Evolutionary conservation across 2,329 filamentous ascomycete genomes (phyloP), one percentile per base, ranked within the genome.

Genomic region (Aspergillus novoparasiticus): DNA sequence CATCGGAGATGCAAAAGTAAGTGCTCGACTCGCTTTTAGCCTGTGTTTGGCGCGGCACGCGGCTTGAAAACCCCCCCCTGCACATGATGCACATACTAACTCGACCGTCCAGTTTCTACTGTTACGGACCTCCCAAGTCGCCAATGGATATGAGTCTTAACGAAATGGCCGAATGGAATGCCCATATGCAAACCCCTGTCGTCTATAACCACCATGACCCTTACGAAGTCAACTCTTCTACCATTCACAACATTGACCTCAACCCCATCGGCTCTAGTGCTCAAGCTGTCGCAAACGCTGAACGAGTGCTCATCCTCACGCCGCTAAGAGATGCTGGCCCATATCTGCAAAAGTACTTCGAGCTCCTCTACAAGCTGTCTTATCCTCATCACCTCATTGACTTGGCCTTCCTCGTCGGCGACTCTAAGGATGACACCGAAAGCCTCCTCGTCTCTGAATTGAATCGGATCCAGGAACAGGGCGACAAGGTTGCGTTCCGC

Each of bases 341-440:
- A 14, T 92, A 92, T 77, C 84, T 99, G 60, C 86, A 88, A 64
- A 93, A 94, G 79, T 94, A 98, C 81, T 98, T 99, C 77, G 93
- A 98, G 76, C 89, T 99, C 46, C 83, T 99, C 71, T 89, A 90
- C 66, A 88, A 95, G 77, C 85, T 99, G 69, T 93, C 92, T 4
- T 99, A 99, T 75, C 95, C 95, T 14, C 95, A 99, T 80, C 86
- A 95, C 67, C 86, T 99, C 61, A 98, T 99, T 75, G 95, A 99
- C 76, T 85, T 99, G 58, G 95, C 88, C 28, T 99, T 99, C 81
- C 87, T 99, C 30, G 93, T 99, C 60, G 92, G 93, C 69, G 95
- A 99, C 78, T 94, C 91, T 61, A 88, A 84, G 46, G 95, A 99
- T 75, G 94, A 98, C 72, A 99, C 95, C 1, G 82, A 97, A 53